Base-by-base conservation (phyloP, 23 red algal genomes). In the Gracilaria vermiculophylla region DNA sequence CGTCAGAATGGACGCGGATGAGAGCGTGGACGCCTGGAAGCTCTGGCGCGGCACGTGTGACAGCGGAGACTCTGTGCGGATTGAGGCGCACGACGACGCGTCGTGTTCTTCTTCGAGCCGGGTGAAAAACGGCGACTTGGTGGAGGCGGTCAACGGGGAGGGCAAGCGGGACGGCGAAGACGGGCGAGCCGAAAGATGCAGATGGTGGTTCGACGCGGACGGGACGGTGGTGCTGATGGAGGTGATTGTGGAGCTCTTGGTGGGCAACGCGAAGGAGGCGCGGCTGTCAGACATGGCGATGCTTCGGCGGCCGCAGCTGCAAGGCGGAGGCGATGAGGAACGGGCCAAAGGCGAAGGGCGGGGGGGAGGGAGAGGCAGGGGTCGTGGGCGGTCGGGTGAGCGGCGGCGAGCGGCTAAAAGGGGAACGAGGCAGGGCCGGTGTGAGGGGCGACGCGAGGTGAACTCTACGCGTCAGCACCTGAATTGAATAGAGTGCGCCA, bases 121-220 rank as follows among this genome's bases (percentile, higher is more conserved):
- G 2, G 37, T 73, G 67, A 73, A 73, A 34, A 73, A 73, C 39
- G 67, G 67, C 40, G 67, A 73, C 40, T 73, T 73, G 67, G 67
- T 28, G 42, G 67, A 73, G 28, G 67, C 21, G 20, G 67, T 47
- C 0, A 40, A 27, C 3, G 17, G 67, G 2, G 3, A 60, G 55
- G 23, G 55, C 55, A 29, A 24, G 23, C 21, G 4, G 2, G 14
- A 47, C 43, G 43, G 43, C 43, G 43, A 47, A 5, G 43, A 47
- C 43, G 43, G 43, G 43, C 55, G 55, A 19, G 25, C 16, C 8
- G 5, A 19, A 10, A 6, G 55, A 6, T 60, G 64, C 2, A 60
- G 55, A 20, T 60, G 19, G 20, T 27, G 21, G 55, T 60, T 32
- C 12, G 67, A 73, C 6, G 24, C n/a, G 3, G 39, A 73, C 1